Evolutionary conservation across 495 filamentous ascomycete genomes (phyloP).

Genomic region (Talaromyces borbonicus): DNA sequence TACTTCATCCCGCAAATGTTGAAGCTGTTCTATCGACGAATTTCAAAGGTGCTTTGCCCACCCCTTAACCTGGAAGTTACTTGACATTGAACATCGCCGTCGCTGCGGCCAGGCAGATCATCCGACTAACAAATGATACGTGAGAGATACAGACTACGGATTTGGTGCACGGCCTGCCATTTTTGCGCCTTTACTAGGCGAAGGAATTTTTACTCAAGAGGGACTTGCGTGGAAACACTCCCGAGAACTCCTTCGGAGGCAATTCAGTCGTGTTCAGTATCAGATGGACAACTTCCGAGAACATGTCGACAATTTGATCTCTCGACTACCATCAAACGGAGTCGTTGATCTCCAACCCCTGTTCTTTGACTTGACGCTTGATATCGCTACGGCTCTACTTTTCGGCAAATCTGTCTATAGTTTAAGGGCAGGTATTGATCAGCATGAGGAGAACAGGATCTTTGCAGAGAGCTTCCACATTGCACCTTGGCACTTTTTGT

Average conservation of each 20-base stretch:
- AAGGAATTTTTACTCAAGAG: constrained; percentile 20
- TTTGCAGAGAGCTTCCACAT: constrained; percentile 30
- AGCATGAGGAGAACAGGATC: constrained; percentile 12
- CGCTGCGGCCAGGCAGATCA: too few species aligned
- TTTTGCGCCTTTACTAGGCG: constrained; percentile 19
- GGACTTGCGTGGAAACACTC: constrained; percentile 10
- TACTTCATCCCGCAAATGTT: constrained; percentile 26
- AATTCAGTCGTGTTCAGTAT: not conserved
- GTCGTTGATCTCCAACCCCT: constrained; percentile 11
- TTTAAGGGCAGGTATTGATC: constrained; percentile 18
- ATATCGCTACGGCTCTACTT: constrained; percentile 33
- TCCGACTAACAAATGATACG: too few species aligned
- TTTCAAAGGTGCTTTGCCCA: constrained; percentile 18
- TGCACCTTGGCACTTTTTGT: constrained; percentile 26
- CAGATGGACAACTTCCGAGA: not conserved
- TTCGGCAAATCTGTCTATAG: constrained; percentile 35
- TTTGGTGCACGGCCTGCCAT: constrained; percentile 10
- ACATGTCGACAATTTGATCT: not conserved
- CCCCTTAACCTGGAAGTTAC: not conserved
- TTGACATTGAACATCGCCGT: not conserved
- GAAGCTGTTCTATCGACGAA: constrained; percentile 28
- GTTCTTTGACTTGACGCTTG: constrained; percentile 37
- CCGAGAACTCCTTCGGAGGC: constrained; percentile 10
- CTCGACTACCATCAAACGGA: not conserved
- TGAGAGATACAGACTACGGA: constrained; percentile 11